Conservation (phyloP, 2,329 filamentous ascomycete genomes). For the Diaporthe amygdali region DNA sequence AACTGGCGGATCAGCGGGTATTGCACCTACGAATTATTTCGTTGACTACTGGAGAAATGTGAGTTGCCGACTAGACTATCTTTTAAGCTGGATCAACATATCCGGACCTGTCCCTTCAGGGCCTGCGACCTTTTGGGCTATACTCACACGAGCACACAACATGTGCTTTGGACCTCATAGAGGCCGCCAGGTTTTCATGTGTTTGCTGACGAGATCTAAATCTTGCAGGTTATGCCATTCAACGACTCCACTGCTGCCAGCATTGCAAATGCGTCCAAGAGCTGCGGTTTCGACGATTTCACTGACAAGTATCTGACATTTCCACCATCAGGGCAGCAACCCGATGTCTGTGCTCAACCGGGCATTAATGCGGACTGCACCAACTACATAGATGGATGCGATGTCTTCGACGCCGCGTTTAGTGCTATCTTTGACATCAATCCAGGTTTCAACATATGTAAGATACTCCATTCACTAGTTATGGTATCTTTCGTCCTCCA, state of each 20-base stretch:
- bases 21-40: conserved; percentile 55
- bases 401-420: conserved; percentile 58
- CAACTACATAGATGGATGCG: conserved; percentile 52
- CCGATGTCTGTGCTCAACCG: conserved; percentile 41
- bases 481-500: too few species aligned
- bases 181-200: not conserved
- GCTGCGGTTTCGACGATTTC: conserved; percentile 66
- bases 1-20: conserved; percentile 49
- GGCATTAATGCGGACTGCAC: conserved; percentile 43
- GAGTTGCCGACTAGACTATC: not conserved
- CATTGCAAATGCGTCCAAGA: conserved; percentile 53
- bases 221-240: conserved; percentile 56
- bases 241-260: conserved; percentile 58
- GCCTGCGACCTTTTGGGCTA: not conserved
- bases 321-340: conserved; percentile 66
- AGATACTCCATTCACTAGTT: too few species aligned
- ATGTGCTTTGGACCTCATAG: not conserved
- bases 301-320: conserved; percentile 64
- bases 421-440: conserved; percentile 61
- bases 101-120: not conserved
- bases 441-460: conserved; percentile 65
- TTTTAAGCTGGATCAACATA: not conserved
- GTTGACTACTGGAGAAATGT: conserved; percentile 57
- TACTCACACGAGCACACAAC: not conserved
- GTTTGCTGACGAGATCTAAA: not conserved